phyloP scores from a whole-genome alignment of 2,329 filamentous ascomycete species.

The Aspergillus latus region DNA sequence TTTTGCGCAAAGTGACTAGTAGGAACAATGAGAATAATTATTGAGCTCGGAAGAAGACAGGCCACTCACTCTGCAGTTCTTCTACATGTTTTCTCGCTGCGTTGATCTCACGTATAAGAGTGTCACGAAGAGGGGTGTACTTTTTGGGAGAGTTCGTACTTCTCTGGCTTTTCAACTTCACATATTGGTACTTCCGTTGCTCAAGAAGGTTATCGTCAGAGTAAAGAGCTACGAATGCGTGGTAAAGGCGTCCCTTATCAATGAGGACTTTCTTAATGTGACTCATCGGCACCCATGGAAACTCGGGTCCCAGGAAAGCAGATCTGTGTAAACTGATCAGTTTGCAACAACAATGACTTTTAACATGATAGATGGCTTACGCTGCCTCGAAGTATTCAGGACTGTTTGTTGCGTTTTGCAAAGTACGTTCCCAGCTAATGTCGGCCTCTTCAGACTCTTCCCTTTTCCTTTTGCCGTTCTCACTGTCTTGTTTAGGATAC shows the following conservation, averaged over 20 bases:
- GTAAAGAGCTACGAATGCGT: constrained; percentile 30
- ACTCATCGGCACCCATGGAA: constrained; percentile 36
- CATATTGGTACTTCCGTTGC: constrained; percentile 18
- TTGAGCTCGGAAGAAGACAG: no score
- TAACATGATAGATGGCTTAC: constrained; percentile 17
- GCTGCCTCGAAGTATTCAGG: constrained; percentile 21
- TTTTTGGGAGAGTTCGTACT: background rate
- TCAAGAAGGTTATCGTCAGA: constrained; percentile 22
- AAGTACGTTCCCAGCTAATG: constrained; percentile 29
- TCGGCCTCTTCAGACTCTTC: constrained; percentile 27
- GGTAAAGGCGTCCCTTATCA: constrained; percentile 31
- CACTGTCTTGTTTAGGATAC: constrained; percentile 47
- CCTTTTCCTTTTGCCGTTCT: constrained; percentile 34
- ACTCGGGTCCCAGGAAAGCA: constrained; percentile 28
- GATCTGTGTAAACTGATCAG: constrained; percentile 1
- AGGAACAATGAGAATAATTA: background rate
- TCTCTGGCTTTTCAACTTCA: constrained; percentile 21
- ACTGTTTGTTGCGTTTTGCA: constrained; percentile 24
- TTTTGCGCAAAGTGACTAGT: constrained; percentile 18
- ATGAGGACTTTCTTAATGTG: constrained; percentile 39
- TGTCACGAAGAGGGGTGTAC: background rate
- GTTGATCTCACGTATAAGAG: constrained; percentile 25
- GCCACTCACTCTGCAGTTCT: constrained; percentile 21
- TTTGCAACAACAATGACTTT: background rate
- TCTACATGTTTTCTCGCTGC: constrained; percentile 27